Base-by-base conservation (phyloP, 768 basidiomycete species). In the Cystofilobasidium ferigula region DNA sequence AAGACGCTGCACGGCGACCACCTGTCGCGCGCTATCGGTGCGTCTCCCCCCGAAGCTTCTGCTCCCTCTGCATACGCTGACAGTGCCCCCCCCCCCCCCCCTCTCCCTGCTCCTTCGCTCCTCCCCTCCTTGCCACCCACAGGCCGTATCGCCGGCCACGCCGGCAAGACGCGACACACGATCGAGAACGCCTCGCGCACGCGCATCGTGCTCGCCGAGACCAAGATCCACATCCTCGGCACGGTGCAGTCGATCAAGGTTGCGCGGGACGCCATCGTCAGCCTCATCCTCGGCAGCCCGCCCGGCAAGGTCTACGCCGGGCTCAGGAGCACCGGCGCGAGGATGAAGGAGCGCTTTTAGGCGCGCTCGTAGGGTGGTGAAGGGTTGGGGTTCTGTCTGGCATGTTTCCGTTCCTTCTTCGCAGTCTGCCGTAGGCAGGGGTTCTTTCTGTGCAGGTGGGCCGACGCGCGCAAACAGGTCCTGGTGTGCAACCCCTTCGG, bases 211-310 rank as follows among this genome's bases (percentile, higher is more conserved):
- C 84, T 99, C 47, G 95, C 95, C 14, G 95, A 99, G 74, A 92
- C 91, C 34, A 93, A 95, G 82, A 95, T 99, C 43, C 93, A 97
- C 72, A 97, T 99, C 71, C 85, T 99, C 76, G 95, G 95, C 28
- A 94, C 93, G 20, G 97, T 95, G 79, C 89, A 93, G 79, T 95
- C 95, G 73, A 98, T 99, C 80, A 95, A 94, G 77, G 83, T 98
- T 65, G 95, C 95, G 0, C 83, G 93, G 64, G 94, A 97, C 76
- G 92, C 95, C 8, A 85, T 99, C 69, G 93, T 95, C 32, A 91
- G 89, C 18, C 53, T 73, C 16, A 67, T 73, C 32, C 51, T 73
- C 28, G 72, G 72, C 22, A 64, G 51, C 2, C 71, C 69, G 54
- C 69, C 70, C 66, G 78, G 78, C 64, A 79, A 79, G 72, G 76